Base-by-base conservation (phyloP, 164 flowering plant genomes). In the Sedum album region DNA sequence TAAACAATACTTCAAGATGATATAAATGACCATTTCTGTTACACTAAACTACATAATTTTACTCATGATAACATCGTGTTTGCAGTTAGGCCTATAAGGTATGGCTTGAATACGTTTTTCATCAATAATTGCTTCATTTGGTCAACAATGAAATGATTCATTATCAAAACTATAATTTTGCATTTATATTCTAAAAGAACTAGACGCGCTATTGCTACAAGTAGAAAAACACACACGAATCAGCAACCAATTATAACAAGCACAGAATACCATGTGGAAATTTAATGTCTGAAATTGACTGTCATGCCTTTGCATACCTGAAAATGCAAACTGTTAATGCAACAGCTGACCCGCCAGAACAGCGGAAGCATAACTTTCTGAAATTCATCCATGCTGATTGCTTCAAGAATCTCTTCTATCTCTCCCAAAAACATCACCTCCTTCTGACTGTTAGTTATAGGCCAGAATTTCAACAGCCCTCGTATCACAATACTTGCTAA, bases 401-500 rank as follows among this genome's bases (percentile, higher is more conserved):
- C 78, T 75, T 92, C 98, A 77, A 92, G 78, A 63, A 93, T 82
- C 84, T 93, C 98, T 76, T 90, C 96, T 69, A 90, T 35, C 79
- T 86, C 93, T 31, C 98, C 83, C 78, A 90, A 78, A 70, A 90
- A 90, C 93, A 93, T 87, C 68, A 88, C 90, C 75, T 93, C 96
- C 82, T 93, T 93, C 76, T 87, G 96, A 70, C 96, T 88, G 75
- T 85, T 90, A 28, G 90, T 93, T 64, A 88, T 79, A 15, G 98
- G 98, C 98, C 98, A 93, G 68, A 79, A 93, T 69, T 83, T 90
- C 84, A 93, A 79, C 73, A 93, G 63, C 66, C 96, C 96, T 73
- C 74, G 82, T 49, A 93, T 85, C 72, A 93, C 96, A 0, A 72
- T 66, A 70, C 88, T 80, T 0, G 87, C 84, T 68, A 92, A 75